Evolutionary conservation across 768 basidiomycete species (phyloP).

Genomic region (Kwoniella europaea): DNA sequence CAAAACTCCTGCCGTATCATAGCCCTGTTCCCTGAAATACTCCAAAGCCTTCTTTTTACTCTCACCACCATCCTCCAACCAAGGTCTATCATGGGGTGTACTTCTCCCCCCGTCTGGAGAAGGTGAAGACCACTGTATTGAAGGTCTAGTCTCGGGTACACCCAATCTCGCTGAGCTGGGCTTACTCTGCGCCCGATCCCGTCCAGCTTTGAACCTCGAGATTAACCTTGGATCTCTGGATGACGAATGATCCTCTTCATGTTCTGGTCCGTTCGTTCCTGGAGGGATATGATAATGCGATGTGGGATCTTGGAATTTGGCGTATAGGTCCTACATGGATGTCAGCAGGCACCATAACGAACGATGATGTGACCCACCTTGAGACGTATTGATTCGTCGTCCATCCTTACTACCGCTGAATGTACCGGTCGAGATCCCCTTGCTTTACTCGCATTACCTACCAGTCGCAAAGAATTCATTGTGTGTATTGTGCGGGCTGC

Average conservation of each 20-base stretch:
- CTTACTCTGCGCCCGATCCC: background rate
- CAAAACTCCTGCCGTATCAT: slow-evolving; percentile 32
- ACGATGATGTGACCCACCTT: slow-evolving; percentile 1
- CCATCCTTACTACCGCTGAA: slow-evolving; percentile 3
- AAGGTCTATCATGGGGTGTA: slow-evolving; percentile 10
- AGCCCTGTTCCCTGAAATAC: slow-evolving; percentile 40
- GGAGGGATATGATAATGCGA: slow-evolving; percentile 44
- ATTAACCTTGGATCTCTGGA: slow-evolving; percentile 16
- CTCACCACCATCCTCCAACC: slow-evolving; percentile 10
- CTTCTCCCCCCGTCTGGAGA: background rate
- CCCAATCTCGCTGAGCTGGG: slow-evolving; percentile 16
- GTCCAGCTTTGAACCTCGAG: background rate
- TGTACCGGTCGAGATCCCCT: slow-evolving; percentile 5
- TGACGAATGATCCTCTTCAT: slow-evolving; percentile 45
- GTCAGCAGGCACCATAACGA: background rate
- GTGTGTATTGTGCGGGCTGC: background rate
- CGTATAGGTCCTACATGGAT: slow-evolving; percentile 29
- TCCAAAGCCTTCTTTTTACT: slow-evolving; percentile 13
- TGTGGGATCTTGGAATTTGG: slow-evolving; percentile 47
- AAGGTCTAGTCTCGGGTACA: slow-evolving; percentile 16
- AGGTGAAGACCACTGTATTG: slow-evolving; percentile 16
- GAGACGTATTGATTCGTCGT: slow-evolving; percentile 16
- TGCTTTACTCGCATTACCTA: background rate
- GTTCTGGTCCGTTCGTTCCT: slow-evolving; percentile 41
- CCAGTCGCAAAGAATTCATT: background rate